A percentile compares a stretch with the other conserved stretches of the same genome.
Evolutionary conservation across 306 rosid species (phyloP).

Genomic region (Prunus mongolica): DNA sequence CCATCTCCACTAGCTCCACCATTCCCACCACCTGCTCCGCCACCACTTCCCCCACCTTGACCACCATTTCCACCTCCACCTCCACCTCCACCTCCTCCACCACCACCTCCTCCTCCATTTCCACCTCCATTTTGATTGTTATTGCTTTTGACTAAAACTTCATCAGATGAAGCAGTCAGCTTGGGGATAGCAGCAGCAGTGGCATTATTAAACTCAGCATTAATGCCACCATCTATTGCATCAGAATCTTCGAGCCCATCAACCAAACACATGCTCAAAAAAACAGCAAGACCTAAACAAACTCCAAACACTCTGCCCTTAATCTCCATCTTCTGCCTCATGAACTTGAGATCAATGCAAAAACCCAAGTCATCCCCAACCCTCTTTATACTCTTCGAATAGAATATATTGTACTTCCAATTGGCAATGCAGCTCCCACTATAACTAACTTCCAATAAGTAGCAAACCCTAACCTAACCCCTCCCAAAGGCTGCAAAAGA

Average conservation of each 20-base stretch:
- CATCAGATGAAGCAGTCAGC: conserved; percentile 3
- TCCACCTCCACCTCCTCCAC: neutral
- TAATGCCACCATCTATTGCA: neutral
- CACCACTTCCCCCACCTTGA: conserved; percentile 13
- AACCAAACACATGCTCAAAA: conserved; percentile 19
- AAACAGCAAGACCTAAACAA: conserved; percentile 15
- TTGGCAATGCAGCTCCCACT: conserved; percentile 11
- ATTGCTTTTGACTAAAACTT: neutral
- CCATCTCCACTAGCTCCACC: conserved; percentile 15
- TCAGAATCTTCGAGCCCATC: conserved; percentile 12
- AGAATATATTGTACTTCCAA: neutral
- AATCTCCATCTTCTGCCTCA: conserved; percentile 12
- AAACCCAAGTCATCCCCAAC: neutral
- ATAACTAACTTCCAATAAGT: neutral
- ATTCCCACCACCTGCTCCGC: conserved; percentile 10
- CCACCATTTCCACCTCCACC: conserved; percentile 14
- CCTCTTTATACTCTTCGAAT: conserved; percentile 20
- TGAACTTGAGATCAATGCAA: conserved; percentile 1
- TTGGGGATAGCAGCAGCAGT: neutral
- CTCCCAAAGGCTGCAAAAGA: conserved; percentile 22
- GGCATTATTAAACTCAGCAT: neutral
- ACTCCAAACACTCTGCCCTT: conserved; percentile 1
- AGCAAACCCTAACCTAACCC: neutral
- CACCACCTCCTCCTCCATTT: neutral
- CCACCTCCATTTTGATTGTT: conserved; percentile 3